phyloP scores from a whole-genome alignment of 495 filamentous ascomycete species.

The Penicillium egyptiacum region DNA sequence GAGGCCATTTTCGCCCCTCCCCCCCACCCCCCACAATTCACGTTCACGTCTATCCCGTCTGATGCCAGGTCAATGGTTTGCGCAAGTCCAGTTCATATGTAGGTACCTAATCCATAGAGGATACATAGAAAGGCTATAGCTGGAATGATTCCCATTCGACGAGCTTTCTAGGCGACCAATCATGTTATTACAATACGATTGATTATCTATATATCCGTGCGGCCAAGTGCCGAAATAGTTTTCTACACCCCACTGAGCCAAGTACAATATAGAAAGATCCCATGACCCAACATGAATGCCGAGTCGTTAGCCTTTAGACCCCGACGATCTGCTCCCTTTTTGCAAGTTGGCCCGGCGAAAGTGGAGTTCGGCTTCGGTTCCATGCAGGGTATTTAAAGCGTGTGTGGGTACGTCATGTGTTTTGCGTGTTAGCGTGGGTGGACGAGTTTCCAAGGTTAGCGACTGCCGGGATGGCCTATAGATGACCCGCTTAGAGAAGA shows the following conservation, averaged over 20 bases:
- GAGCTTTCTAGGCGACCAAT: not conserved
- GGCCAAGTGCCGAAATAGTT: not conserved
- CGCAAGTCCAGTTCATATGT: not conserved
- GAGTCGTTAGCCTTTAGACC: not conserved
- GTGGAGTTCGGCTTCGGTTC: conserved; percentile 8
- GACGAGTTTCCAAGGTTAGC: not conserved
- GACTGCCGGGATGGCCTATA: not conserved
- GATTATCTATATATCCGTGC: not conserved
- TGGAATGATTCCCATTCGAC: conserved; percentile 1
- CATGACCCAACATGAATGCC: not conserved
- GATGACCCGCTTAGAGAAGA: not conserved
- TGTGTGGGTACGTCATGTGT: not conserved
- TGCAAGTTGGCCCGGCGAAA: not conserved
- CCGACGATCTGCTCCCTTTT: conserved; percentile 16
- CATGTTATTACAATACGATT: not conserved
- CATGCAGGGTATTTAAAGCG: conserved; percentile 14
- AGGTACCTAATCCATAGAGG: not conserved
- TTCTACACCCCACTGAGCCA: not conserved
- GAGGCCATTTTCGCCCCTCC: not conserved
- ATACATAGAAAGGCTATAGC: not conserved
- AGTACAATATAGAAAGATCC: not conserved
- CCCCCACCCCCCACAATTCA: not conserved
- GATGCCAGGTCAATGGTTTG: not conserved
- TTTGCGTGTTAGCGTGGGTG: not conserved
- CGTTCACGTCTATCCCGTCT: not conserved